Evolutionary conservation across 2,329 filamentous ascomycete genomes (phyloP).

Genomic region (Colletotrichum sp.): DNA sequence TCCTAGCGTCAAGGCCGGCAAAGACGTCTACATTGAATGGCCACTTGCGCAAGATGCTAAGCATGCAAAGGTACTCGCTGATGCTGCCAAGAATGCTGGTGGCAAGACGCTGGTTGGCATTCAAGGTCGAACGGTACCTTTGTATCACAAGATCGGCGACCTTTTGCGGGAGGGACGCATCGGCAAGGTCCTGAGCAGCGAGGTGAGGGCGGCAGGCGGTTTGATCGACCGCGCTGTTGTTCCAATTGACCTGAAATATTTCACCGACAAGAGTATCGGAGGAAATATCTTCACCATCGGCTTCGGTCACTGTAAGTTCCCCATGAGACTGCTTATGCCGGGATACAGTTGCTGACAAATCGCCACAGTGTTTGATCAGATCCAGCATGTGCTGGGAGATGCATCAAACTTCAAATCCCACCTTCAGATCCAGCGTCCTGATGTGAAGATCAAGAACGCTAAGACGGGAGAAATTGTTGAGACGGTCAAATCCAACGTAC

Average conservation of each 20-base stretch:
- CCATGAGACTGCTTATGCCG: accelerated
- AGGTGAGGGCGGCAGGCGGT: slow-evolving; percentile 35
- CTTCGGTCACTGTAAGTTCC: slow-evolving; percentile 36
- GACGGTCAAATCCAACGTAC: slow-evolving; percentile 23
- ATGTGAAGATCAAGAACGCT: not conserved
- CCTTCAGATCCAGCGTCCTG: slow-evolving; percentile 36
- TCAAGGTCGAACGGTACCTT: slow-evolving; percentile 54
- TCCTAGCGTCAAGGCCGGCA: slow-evolving; percentile 57
- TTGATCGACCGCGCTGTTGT: slow-evolving; percentile 41
- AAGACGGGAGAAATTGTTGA: not conserved
- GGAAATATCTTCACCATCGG: slow-evolving; percentile 49
- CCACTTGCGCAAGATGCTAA: slow-evolving; percentile 53
- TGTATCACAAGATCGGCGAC: slow-evolving; percentile 46
- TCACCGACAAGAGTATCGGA: slow-evolving; percentile 50
- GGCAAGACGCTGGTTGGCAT: slow-evolving; percentile 49
- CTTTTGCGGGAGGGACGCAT: slow-evolving; percentile 50
- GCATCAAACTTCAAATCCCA: not conserved
- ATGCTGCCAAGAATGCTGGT: not conserved
- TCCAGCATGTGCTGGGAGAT: slow-evolving; percentile 11
- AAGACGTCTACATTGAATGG: slow-evolving; percentile 63
- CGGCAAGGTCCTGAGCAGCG: slow-evolving; percentile 58
- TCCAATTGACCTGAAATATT: slow-evolving; percentile 47
- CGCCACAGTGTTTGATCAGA: not conserved
- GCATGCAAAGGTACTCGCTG: slow-evolving; percentile 46
- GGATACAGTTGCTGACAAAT: not conserved